These are phyloP conservation scores for Podospora tetraspora DNA, from an alignment of 495 filamentous ascomycete genomes.

Conservation along the genomic window DNA sequence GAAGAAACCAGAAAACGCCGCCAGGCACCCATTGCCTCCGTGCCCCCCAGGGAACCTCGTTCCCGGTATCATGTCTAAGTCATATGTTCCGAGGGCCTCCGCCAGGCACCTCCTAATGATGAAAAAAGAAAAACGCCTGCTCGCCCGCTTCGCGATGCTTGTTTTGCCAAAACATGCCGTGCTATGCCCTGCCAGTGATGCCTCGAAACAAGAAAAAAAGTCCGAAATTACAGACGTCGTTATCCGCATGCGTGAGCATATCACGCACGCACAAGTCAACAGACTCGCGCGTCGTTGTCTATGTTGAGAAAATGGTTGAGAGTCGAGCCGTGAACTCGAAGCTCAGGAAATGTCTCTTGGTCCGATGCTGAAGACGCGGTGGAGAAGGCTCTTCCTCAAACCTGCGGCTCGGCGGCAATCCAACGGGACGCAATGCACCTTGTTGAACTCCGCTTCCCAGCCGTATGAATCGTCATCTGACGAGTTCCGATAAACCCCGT, in stretches of 20 bases:
- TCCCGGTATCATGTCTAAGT: constrained; percentile 8
- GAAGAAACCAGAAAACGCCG: not conserved
- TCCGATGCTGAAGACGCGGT: constrained; percentile 38
- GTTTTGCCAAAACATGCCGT: constrained; percentile 8
- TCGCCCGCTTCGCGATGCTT: constrained; percentile 9
- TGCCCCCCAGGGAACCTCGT: constrained; percentile 1
- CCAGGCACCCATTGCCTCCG: not conserved
- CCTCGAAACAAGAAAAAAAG: not conserved
- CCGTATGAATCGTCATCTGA: constrained; percentile 40
- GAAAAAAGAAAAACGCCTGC: constrained; percentile 10
- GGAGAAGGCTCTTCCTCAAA: constrained; percentile 36
- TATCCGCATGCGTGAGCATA: constrained; percentile 14
- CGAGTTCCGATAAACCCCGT: not conserved
- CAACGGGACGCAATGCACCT: constrained; percentile 13
- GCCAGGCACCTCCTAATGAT: not conserved
- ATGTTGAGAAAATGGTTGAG: constrained; percentile 5
- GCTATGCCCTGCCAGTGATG: constrained; percentile 12
- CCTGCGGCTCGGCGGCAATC: constrained; percentile 29
- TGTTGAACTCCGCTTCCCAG: constrained; percentile 44
- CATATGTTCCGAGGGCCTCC: not conserved
- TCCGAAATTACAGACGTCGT: constrained; percentile 1
- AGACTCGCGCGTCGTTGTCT: not conserved
- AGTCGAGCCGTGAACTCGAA: not conserved
- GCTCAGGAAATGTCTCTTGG: constrained; percentile 13
- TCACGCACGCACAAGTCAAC: not conserved